phyloP scores from a whole-genome alignment of 768 basidiomycete species.

The Leccinum truebloodii region DNA sequence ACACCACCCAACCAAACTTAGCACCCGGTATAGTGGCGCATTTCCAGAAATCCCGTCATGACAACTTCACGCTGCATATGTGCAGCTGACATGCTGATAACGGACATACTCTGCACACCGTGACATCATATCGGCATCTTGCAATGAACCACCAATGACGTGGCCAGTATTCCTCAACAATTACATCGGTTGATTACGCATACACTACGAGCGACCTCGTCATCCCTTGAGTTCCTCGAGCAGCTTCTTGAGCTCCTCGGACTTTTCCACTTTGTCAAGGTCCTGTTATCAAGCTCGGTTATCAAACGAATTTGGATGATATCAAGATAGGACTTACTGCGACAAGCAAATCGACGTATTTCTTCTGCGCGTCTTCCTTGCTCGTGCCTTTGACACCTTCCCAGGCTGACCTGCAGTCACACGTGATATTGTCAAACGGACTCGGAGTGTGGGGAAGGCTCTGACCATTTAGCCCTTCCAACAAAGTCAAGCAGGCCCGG shows the following conservation, averaged over 20 bases:
- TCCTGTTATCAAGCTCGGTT: slow-evolving; percentile 42
- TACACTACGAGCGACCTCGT: slow-evolving; percentile 4
- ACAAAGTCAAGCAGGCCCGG: slow-evolving; percentile 84
- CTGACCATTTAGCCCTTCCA: slow-evolving; percentile 88
- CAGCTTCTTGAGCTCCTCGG: slow-evolving; percentile 53
- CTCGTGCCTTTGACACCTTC: slow-evolving; percentile 65
- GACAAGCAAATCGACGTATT: slow-evolving; percentile 77
- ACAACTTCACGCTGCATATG: not conserved
- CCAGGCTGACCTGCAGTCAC: slow-evolving; percentile 79
- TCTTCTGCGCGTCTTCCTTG: slow-evolving; percentile 66
- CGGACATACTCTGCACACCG: slow-evolving; percentile 10
- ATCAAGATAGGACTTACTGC: slow-evolving; percentile 46
- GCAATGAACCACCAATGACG: not conserved
- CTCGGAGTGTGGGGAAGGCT: slow-evolving; percentile 16
- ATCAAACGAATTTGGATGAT: not conserved
- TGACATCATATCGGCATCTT: not conserved
- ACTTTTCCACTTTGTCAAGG: slow-evolving; percentile 47
- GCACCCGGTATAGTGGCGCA: not conserved
- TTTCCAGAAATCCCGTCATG: not conserved
- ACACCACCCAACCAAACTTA: not conserved
- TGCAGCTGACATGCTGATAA: not conserved
- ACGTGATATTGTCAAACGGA: not conserved
- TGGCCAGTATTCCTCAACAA: not conserved
- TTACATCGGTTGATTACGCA: slow-evolving; percentile 1
- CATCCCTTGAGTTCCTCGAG: slow-evolving; percentile 60